These are phyloP conservation scores for Elaeis oleifera DNA, from an alignment of 202 grass and related monocot genomes.

Conservation along the genomic window DNA sequence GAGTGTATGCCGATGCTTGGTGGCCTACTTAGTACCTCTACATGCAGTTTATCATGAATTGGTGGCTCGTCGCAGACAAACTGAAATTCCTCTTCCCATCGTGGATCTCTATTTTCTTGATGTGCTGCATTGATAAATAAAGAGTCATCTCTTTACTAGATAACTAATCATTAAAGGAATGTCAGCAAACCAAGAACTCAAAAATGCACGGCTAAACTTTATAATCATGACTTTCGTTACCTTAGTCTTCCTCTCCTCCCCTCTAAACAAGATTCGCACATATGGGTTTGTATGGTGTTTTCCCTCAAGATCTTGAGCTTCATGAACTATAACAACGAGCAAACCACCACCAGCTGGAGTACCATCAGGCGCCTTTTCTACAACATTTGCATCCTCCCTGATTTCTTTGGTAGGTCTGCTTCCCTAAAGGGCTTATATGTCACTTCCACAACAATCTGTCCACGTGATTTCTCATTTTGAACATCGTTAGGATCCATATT, in stretches of 20 bases:
- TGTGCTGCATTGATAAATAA: slow-evolving; percentile 13
- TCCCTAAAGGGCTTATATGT: slow-evolving; percentile 89
- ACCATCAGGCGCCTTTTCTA: slow-evolving; percentile 58
- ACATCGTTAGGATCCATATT: slow-evolving; percentile 54
- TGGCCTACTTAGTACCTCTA: slow-evolving; percentile 20
- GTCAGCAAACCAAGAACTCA: too few relatives aligned
- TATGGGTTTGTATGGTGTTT: slow-evolving; percentile 97
- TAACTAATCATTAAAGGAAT: background rate
- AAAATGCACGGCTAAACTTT: too few relatives aligned
- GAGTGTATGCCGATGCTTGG: slow-evolving; percentile 10
- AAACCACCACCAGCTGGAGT: slow-evolving; percentile 73
- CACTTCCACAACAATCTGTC: slow-evolving; percentile 57
- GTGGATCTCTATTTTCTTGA: slow-evolving; percentile 24
- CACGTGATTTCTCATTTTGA: slow-evolving; percentile 78
- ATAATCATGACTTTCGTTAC: slow-evolving; percentile 14
- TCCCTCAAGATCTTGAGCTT: slow-evolving; percentile 94
- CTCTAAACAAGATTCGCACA: slow-evolving; percentile 73
- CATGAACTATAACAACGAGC: slow-evolving; percentile 62
- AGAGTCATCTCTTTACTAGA: background rate
- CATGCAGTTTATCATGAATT: slow-evolving; percentile 17
- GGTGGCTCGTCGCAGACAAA: slow-evolving; percentile 22
- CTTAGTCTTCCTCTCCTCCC: slow-evolving; percentile 84
- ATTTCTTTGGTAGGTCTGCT: slow-evolving; percentile 42
- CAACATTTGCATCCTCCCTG: slow-evolving; percentile 26
- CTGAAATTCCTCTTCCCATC: slow-evolving; percentile 24